phyloP scores from a whole-genome alignment of 2,329 filamentous ascomycete species.

The Cadophora luteo-olivacea region DNA sequence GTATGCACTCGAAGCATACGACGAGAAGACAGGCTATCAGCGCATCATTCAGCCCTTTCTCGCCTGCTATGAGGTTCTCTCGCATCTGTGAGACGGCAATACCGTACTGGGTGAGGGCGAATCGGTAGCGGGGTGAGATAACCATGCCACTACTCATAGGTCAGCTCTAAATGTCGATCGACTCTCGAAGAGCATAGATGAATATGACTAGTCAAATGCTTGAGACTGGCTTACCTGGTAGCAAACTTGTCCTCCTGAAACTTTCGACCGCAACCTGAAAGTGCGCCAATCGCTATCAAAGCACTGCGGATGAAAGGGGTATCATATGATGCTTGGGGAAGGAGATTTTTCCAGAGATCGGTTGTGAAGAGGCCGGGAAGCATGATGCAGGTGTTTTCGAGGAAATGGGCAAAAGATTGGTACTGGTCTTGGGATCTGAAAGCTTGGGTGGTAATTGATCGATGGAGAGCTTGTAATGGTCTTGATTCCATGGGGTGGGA shows the following conservation, averaged over 20 bases:
- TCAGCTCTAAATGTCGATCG: neutral
- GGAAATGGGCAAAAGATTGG: slow-evolving; percentile 17
- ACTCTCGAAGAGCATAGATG: neutral
- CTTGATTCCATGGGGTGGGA: neutral
- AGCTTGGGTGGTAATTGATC: neutral
- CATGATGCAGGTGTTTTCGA: neutral
- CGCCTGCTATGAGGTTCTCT: slow-evolving; percentile 5
- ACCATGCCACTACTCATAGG: slow-evolving; percentile 10
- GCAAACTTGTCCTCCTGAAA: neutral
- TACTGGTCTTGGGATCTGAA: slow-evolving; percentile 8
- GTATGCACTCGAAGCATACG: slow-evolving; percentile 27
- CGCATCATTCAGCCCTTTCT: slow-evolving; percentile 14
- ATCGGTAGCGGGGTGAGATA: slow-evolving; percentile 11
- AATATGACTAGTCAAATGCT: neutral
- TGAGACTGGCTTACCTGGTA: neutral
- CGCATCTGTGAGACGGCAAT: slow-evolving; percentile 14
- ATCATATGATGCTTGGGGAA: slow-evolving; percentile 19
- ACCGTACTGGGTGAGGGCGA: slow-evolving; percentile 18
- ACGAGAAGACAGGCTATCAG: slow-evolving; percentile 29
- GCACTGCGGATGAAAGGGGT: slow-evolving; percentile 22
- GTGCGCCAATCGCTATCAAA: slow-evolving; percentile 24
- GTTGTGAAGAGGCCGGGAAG: slow-evolving; percentile 17
- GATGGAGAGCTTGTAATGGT: neutral
- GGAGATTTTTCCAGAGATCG: slow-evolving; percentile 15
- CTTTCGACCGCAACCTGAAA: slow-evolving; percentile 20